Evolutionary conservation across 345 rosid species (phyloP), one percentile per base, ranked within the genome.

Genomic region (Durio zibethinus): DNA sequence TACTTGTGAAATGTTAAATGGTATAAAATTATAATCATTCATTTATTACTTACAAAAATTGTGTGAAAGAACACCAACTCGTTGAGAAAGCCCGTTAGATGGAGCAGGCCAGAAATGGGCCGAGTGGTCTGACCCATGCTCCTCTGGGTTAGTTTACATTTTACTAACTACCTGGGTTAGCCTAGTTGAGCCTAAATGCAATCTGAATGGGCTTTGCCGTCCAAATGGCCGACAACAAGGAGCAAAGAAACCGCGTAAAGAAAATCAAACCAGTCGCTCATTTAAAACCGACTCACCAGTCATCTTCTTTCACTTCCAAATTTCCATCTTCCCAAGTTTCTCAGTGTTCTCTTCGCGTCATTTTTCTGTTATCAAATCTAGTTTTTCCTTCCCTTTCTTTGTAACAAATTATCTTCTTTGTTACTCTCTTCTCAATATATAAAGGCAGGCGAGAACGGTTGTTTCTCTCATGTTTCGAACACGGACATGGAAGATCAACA

Each of bases 311-410:
- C 15, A 15, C 12, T 71, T 11, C 4, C 0, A 29, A 18, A 0
- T 27, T 10, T 0, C 9, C 7, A 1, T 14, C 38, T 15, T 47
- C 33, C 42, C 3, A 25, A 9, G 18, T 18, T 70, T 48, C 43
- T 70, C 74, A 69, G 61, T 71, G 75, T 71, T 20, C 18, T 10
- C 18, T 71, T 50, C 25, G 42, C 1, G 74, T 70, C 20, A 42
- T 18, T 68, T 33, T 33, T 4, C 12, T 16, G 14, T 1, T 47
- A 7, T 27, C 23, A 29, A 27, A 27, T 69, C 25, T 2, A 4
- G 21, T 25, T 47, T 69, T 16, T 27, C 14, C 54, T 27, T 27
- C 12, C 3, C 8, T 29, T 45, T 69, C 40, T 16, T 15, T 47
- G 2, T 27, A 27, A 16, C 47, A 47, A 47, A 69, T 47, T 47